Evolutionary conservation across 768 basidiomycete species (phyloP).

Genomic region (Russula brevipes): DNA sequence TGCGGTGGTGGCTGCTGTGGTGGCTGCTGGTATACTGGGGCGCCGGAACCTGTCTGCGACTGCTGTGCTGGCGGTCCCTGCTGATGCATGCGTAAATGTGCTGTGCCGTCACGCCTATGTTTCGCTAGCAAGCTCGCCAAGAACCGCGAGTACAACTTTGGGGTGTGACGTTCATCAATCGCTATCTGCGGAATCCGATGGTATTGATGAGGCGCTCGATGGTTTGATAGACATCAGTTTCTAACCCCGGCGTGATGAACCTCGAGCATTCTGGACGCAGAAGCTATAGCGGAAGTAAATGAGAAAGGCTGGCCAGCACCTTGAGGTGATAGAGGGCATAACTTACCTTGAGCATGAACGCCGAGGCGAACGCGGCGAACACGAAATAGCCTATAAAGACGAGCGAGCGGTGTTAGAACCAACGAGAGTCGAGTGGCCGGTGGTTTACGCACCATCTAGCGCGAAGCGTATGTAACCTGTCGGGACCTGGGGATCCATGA

Average conservation of each 20-base stretch:
- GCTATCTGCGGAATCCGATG: constrained; percentile 62
- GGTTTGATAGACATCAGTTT: constrained; percentile 53
- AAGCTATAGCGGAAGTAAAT: constrained; percentile 41
- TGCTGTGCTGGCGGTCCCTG: constrained; percentile 22
- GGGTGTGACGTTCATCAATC: constrained; percentile 77
- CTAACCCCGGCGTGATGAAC: constrained; percentile 53
- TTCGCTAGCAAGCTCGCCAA: constrained; percentile 62
- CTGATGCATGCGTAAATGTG: constrained; percentile 13
- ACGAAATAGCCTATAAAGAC: constrained; percentile 25
- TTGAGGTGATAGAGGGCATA: not conserved
- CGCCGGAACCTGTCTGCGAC: not conserved
- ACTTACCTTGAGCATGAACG: constrained; percentile 74
- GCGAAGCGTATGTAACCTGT: constrained; percentile 31
- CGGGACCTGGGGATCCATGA: constrained; percentile 22
- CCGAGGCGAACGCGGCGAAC: constrained; percentile 48
- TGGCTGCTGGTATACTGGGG: not conserved
- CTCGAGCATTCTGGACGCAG: constrained; percentile 68
- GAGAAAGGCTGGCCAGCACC: not conserved
- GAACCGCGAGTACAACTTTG: constrained; percentile 76
- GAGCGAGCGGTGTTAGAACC: not conserved
- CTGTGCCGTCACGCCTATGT: constrained; percentile 30
- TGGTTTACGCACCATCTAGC: constrained; percentile 21
- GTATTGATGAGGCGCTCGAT: constrained; percentile 66
- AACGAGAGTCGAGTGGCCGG: not conserved
- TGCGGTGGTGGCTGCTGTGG: not conserved